Percentiles rank a stretch among this genome's conserved stretches.
Conservation (phyloP, 2,329 filamentous ascomycete species). For the Cercospora brassicicola region DNA sequence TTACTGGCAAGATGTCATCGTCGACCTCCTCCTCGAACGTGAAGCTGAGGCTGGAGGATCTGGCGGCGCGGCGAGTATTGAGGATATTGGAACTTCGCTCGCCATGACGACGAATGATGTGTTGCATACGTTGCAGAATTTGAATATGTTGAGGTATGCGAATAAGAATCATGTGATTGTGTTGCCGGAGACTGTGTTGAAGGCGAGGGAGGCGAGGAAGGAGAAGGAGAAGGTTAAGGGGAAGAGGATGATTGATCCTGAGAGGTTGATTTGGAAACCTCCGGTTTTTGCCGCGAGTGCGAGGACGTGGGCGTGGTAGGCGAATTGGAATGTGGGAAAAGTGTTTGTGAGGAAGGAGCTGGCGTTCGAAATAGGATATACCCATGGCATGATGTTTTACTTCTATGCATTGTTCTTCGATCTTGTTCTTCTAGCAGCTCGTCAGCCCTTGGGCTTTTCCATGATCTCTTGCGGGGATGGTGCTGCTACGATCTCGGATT, state of each 20-base stretch:
- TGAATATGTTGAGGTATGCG: conserved; percentile 93
- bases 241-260: conserved; percentile 76
- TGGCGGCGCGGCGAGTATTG: conserved; percentile 76
- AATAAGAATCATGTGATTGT: conserved; percentile 97
- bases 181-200: conserved; percentile 77
- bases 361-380: conserved; percentile 10
- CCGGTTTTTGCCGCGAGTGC: conserved; percentile 88
- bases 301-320: conserved; percentile 91
- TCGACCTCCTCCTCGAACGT: conserved; percentile 77
- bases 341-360: not conserved
- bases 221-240: conserved; percentile 71
- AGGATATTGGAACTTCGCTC: conserved; percentile 73
- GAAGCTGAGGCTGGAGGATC: conserved; percentile 47
- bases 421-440: not conserved
- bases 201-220: conserved; percentile 66
- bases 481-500: no score
- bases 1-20: conserved; percentile 94
- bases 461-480: not conserved
- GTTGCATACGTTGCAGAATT: conserved; percentile 86
- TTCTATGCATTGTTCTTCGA: not conserved
- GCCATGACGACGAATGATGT: conserved; percentile 99
- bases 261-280: conserved; percentile 87
- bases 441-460: not conserved
- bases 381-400: conserved; percentile 5
- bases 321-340: no score